phyloP scores from a whole-genome alignment of 1,284 basidiomycete species.

The Irpex sp. region DNA sequence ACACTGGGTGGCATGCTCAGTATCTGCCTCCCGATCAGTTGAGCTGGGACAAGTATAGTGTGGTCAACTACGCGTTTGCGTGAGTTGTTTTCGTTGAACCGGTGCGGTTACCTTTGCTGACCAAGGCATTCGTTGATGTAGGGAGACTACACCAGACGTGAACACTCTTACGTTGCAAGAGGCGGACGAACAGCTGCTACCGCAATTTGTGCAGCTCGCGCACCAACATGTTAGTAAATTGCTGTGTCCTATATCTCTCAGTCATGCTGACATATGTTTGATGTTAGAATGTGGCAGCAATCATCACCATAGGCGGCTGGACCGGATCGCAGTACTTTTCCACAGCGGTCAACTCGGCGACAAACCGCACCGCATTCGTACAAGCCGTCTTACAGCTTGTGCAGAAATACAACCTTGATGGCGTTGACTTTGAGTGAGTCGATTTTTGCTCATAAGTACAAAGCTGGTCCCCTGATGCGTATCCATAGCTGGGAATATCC shows the following conservation, averaged over 20 bases:
- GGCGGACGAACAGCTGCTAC: constrained; percentile 41
- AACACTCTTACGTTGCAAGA: constrained; percentile 37
- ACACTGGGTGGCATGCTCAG: constrained; percentile 49
- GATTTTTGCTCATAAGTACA: not conserved
- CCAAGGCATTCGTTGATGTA: constrained; percentile 29
- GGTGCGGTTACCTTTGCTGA: not conserved
- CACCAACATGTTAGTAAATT: constrained; percentile 43
- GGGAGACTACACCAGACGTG: constrained; percentile 35
- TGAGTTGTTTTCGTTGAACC: constrained; percentile 45
- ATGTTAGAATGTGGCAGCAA: constrained; percentile 58
- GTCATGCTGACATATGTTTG: not conserved
- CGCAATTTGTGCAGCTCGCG: constrained; percentile 51
- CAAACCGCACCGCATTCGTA: constrained; percentile 68
- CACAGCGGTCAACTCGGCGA: constrained; percentile 55
- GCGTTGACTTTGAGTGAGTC: constrained; percentile 83
- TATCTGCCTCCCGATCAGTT: constrained; percentile 41
- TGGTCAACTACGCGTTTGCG: constrained; percentile 58
- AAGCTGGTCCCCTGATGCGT: not conserved
- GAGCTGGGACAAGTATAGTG: constrained; percentile 54
- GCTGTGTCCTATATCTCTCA: not conserved
- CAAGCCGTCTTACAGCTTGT: constrained; percentile 62
- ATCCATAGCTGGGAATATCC: constrained; percentile 80
- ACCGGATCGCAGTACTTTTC: constrained; percentile 80
- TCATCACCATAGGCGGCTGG: constrained; percentile 88
- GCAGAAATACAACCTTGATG: constrained; percentile 67